Percentiles rank a stretch among this genome's conserved stretches.
phyloP scores from a whole-genome alignment of 345 rosid genomes.

The Murraya koenigii region DNA sequence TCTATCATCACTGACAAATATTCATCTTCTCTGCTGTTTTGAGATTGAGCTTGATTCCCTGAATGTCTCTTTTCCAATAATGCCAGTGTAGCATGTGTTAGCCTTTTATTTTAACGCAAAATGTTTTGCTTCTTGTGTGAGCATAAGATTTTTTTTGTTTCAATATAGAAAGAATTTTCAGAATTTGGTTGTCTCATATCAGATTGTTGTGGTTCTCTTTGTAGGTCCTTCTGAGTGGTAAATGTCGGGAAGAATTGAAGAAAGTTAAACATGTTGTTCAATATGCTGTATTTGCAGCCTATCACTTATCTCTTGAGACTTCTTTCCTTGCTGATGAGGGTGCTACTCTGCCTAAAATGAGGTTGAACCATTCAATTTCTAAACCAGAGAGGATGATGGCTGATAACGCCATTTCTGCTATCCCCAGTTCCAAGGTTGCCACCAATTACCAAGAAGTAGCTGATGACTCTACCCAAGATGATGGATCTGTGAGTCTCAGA shows the following conservation, averaged over 20 bases:
- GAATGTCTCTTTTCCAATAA: background rate
- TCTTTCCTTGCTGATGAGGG: constrained; percentile 99
- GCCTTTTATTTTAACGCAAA: background rate
- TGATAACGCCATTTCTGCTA: constrained; percentile 36
- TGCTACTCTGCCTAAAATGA: constrained; percentile 80
- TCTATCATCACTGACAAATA: background rate
- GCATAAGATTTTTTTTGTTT: constrained; percentile 1
- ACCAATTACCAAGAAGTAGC: constrained; percentile 22
- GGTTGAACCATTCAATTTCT: constrained; percentile 34
- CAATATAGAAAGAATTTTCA: background rate
- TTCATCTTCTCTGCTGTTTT: constrained; percentile 1
- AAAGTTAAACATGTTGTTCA: constrained; percentile 89
- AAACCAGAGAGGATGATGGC: constrained; percentile 42
- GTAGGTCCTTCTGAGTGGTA: constrained; percentile 81
- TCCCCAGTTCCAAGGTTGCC: constrained; percentile 30
- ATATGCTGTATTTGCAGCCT: constrained; percentile 94
- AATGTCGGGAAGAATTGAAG: constrained; percentile 78
- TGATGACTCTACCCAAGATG: constrained; percentile 34
- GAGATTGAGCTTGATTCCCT: background rate
- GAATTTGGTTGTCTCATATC: constrained; percentile 19
- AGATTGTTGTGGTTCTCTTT: constrained; percentile 21
- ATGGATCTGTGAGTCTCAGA: constrained; percentile 21
- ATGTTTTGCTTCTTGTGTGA: constrained; percentile 1
- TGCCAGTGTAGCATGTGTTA: background rate
- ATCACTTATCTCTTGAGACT: constrained; percentile 90